These are phyloP conservation scores for Nematocida homosporus DNA, from an alignment of 371 early-diverging fungal species.

Conservation along the genomic window DNA sequence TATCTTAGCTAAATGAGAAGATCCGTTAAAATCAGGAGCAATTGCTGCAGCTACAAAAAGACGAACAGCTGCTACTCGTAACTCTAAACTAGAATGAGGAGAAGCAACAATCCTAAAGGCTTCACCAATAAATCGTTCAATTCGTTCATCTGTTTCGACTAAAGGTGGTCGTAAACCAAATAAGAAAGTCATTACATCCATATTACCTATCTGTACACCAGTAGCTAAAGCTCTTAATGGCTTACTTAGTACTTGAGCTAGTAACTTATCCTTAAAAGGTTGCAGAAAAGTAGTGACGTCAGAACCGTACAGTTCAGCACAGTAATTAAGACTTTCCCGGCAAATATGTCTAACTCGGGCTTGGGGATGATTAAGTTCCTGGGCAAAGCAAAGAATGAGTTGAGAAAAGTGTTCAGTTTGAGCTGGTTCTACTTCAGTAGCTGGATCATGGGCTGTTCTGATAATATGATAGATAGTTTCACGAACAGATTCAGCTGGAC, in stretches of 20 bases:
- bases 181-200: conserved; percentile 49
- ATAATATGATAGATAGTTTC: conserved; percentile 44
- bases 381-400: conserved; percentile 43
- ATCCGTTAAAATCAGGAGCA: conserved; percentile 34
- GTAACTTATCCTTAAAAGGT: conserved; percentile 46
- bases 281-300: conserved; percentile 33
- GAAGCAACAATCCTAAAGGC: conserved; percentile 50
- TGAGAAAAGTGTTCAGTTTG: conserved; percentile 42
- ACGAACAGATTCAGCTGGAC: conserved; percentile 24
- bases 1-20: conserved; percentile 28
- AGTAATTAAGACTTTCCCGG: conserved; percentile 48
- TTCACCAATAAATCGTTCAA: conserved; percentile 54
- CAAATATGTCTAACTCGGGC: conserved; percentile 11
- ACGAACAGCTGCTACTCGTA: conserved; percentile 23
- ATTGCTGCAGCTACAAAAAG: conserved; percentile 48
- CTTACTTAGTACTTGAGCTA: conserved; percentile 47
- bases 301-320: conserved; percentile 43
- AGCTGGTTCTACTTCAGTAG: conserved; percentile 27
- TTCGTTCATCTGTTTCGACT: conserved; percentile 32
- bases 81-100: conserved; percentile 15
- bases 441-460: conserved; percentile 46
- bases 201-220: conserved; percentile 53
- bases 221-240: conserved; percentile 41
- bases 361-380: conserved; percentile 50
- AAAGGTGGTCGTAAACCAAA: conserved; percentile 48